phyloP scores from a whole-genome alignment of 1,284 basidiomycete genomes.

The Malassezia equina region DNA sequence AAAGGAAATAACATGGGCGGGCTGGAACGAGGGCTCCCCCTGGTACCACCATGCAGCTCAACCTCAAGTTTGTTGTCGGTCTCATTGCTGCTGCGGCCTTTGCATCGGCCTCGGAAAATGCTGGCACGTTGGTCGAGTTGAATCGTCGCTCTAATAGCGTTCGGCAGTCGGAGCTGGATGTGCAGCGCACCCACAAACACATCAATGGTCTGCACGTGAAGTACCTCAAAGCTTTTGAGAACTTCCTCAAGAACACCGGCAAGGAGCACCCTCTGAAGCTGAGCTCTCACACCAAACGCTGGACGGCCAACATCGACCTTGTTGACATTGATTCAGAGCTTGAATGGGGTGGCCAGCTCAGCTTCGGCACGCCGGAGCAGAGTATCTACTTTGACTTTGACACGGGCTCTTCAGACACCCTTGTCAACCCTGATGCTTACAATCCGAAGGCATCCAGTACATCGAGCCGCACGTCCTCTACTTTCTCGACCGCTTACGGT shows the following conservation, averaged over 20 bases:
- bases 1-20: no score
- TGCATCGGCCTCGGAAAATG: background rate
- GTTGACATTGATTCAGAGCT: conserved; percentile 22
- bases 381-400: conserved; percentile 37
- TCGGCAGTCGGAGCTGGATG: background rate
- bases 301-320: conserved; percentile 24
- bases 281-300: background rate
- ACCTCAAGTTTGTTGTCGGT: background rate
- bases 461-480: conserved; percentile 26
- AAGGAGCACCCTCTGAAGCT: conserved; percentile 21
- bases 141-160: background rate
- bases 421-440: conserved; percentile 33
- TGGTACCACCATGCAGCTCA: background rate
- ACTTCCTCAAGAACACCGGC: conserved; percentile 36
- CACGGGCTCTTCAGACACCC: conserved; percentile 38
- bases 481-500: conserved; percentile 54
- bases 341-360: conserved; percentile 37
- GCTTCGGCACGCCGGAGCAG: conserved; percentile 26
- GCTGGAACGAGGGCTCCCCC: no score
- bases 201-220: conserved; percentile 1
- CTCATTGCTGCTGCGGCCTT: background rate
- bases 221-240: conserved; percentile 2
- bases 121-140: background rate
- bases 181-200: background rate
- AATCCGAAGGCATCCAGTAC: conserved; percentile 25